phyloP scores from a whole-genome alignment of 2,329 filamentous ascomycete genomes.

The Emergomyces pasteurianus region DNA sequence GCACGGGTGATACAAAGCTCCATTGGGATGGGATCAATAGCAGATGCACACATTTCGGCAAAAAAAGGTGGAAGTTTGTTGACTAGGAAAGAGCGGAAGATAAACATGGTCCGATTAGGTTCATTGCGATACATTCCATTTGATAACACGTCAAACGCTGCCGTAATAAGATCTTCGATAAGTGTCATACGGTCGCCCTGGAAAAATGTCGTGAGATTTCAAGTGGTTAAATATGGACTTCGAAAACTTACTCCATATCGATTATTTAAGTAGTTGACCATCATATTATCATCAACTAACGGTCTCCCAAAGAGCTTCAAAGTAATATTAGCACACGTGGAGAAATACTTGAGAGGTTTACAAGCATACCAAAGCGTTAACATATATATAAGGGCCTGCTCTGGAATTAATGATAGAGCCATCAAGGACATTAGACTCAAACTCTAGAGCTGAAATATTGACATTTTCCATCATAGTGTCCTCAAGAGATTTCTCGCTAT shows the following conservation, averaged over 20 bases:
- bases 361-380: conserved; percentile 60
- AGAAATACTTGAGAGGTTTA: conserved; percentile 3
- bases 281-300: conserved; percentile 64
- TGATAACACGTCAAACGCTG: conserved; percentile 79
- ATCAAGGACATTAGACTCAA: conserved; percentile 47
- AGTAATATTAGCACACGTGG: background rate
- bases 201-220: conserved; percentile 3
- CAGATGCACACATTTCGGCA: conserved; percentile 43
- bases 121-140: conserved; percentile 69
- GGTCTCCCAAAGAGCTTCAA: conserved; percentile 65
- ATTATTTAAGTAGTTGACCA: conserved; percentile 72
- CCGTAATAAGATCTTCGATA: conserved; percentile 70
- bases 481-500: conserved; percentile 31
- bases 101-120: conserved; percentile 48
- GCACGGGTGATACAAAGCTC: conserved; percentile 56
- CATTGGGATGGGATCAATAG: conserved; percentile 47
- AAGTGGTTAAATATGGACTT: background rate
- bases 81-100: conserved; percentile 77
- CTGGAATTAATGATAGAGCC: conserved; percentile 62
- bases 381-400: conserved; percentile 72
- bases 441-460: conserved; percentile 38
- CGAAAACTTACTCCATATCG: conserved; percentile 58
- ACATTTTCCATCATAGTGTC: conserved; percentile 31
- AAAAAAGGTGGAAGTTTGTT: conserved; percentile 56
- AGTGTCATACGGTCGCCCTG: conserved; percentile 66